Evolutionary conservation across 1,139 yeast species (phyloP), one percentile per base, ranked within the genome.

Genomic region (Zygotorulaspora mrakii): DNA sequence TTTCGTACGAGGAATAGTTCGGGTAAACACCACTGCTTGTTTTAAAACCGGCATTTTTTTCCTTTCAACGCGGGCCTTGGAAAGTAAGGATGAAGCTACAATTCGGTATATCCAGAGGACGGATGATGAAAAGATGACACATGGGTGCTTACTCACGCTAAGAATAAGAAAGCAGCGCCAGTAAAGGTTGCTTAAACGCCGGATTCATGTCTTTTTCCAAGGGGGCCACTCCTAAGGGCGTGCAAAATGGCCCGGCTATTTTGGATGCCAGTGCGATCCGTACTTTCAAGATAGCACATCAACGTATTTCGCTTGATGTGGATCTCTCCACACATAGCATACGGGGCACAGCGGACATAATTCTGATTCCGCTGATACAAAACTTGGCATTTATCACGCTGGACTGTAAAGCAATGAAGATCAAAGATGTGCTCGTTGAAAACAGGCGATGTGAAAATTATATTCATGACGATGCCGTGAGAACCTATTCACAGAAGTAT

Each of bases 271-370:
- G 35, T 27, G 31, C 36, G 13, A 47, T 44, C 21, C 45, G 59
- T n/a, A 53, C 54, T 5, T 71, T 79, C 50, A 76, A 71, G 50
- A 68, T 82, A 8, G 82, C 83, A 3, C 87, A 82, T 58, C 94
- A 83, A 58, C 71, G 80, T 49, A 80, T 83, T 9, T 70, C 74
- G 20, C 61, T 83, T 25, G 89, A 82, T 57, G 74, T 83, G 3
- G 87, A 82, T 58, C 62, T 83, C 30, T 71, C 79, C 14, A 64
- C 67, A 28, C 73, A 74, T 43, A 55, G 62, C 16, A 63, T 81
- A 8, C 63, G 64, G n/a, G 98, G 97, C 10, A 73, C 76, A 52
- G 87, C 97, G 0, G 96, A 88, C 57, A 66, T 91, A 25, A 82
- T 94, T 1, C 69, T 89, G 10, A 68, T 85, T 16, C 96, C 97